A percentile compares a stretch with the other conserved stretches of the same genome.
Conservation (phyloP, 257 asterid species). For the Solanum pinnatisectum region DNA sequence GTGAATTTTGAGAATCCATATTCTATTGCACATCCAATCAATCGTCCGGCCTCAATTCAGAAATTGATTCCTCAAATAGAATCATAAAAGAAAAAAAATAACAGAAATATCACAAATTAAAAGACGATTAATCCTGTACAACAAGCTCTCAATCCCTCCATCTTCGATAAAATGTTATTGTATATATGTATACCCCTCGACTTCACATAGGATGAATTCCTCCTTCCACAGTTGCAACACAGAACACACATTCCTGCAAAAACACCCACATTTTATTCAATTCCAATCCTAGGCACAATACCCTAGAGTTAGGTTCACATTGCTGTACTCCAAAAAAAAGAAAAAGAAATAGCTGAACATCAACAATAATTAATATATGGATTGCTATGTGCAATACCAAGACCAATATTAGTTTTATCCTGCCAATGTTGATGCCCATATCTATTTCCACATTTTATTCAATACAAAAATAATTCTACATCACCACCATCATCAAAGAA, state of each 20-base stretch:
- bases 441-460: neutral
- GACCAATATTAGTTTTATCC: neutral
- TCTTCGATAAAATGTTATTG: neutral
- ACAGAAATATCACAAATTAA: neutral
- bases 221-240: neutral
- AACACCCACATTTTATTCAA: neutral
- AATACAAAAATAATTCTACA: neutral
- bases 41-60: slow-evolving; percentile 6
- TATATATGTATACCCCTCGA: neutral
- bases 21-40: slow-evolving; percentile 15
- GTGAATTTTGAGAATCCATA: slow-evolving; percentile 51
- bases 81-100: neutral
- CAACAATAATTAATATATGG: neutral
- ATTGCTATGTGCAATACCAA: neutral
- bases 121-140: neutral
- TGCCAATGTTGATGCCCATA: neutral
- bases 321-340: neutral
- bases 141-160: neutral
- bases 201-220: neutral
- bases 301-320: neutral
- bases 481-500: neutral
- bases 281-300: neutral
- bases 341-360: neutral
- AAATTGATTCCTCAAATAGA: slow-evolving; percentile 8
- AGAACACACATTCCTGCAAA: neutral